A percentile compares a stretch with the other conserved stretches of the same genome.
Conservation (phyloP, 176 grass and related monocot genomes). For the Aegilops longissima region DNA sequence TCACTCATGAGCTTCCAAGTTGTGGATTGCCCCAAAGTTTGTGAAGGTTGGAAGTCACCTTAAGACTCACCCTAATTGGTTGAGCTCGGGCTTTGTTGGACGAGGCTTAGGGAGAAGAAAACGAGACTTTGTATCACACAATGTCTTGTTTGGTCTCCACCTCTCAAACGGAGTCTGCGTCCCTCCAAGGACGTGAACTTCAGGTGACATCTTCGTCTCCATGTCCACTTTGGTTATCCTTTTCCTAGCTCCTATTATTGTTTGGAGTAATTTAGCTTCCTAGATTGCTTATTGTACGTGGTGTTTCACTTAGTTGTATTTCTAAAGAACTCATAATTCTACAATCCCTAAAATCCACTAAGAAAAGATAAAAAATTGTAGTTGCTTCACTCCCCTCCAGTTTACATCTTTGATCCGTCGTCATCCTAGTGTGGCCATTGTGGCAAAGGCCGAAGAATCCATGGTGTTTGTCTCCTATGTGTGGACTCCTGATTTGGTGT, state of each 20-base stretch:
- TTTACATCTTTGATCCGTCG: neutral
- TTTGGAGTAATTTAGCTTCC: no score
- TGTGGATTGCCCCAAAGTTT: neutral
- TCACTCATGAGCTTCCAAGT: neutral
- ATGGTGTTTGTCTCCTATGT: neutral
- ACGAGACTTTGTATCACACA: neutral
- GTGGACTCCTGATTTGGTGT: no score
- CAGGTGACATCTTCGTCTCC: neutral
- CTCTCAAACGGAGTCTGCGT: neutral
- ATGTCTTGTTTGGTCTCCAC: neutral
- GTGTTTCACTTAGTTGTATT: no score
- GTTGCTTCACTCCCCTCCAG: neutral
- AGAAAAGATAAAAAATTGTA: neutral
- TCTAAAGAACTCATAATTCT: no score
- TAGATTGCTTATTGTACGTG: no score
- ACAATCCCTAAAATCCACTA: neutral
- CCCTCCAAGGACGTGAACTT: neutral
- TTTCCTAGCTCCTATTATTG: neutral
- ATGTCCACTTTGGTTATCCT: neutral
- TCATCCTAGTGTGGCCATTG: neutral
- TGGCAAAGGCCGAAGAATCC: neutral
- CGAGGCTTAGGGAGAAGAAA: neutral
- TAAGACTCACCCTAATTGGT: neutral
- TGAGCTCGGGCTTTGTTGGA: neutral
- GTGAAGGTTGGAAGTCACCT: neutral